These are phyloP conservation scores for Starmera pachycereana DNA, from an alignment of 805 yeast species.

Conservation along the genomic window DNA sequence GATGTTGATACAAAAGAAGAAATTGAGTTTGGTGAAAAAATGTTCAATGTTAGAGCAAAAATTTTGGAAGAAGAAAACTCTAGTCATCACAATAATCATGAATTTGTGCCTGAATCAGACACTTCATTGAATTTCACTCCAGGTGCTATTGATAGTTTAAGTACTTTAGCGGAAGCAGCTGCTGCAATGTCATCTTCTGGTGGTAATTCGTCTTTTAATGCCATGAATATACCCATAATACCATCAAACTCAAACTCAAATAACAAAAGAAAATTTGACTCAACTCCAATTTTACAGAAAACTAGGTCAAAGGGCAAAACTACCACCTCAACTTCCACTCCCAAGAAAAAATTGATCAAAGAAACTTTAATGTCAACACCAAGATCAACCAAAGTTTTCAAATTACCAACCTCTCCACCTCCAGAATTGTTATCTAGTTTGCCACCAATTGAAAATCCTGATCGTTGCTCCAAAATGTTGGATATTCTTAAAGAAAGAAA, in stretches of 20 bases:
- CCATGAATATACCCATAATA: no score
- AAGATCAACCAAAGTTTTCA: background rate
- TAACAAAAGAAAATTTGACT: no score
- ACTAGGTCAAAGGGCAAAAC: no score
- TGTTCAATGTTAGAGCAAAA: conserved; percentile 26
- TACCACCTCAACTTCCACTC: background rate
- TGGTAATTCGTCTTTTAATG: background rate
- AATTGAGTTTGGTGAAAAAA: conserved; percentile 29
- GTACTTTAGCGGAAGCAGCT: background rate
- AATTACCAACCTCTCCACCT: background rate
- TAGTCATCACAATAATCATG: conserved; percentile 1
- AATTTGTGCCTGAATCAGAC: background rate
- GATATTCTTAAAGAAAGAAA: conserved; percentile 6
- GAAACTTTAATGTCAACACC: background rate
- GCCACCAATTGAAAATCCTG: conserved; percentile 15
- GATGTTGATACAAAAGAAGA: conserved; percentile 36
- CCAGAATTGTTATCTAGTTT: background rate
- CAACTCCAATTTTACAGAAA: no score
- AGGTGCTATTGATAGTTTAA: background rate
- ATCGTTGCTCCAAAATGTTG: conserved; percentile 6
- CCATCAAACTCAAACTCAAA: no score
- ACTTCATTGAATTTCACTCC: background rate
- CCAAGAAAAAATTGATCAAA: background rate
- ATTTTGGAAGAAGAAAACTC: conserved; percentile 21
- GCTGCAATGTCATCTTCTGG: background rate